Conservation (phyloP, 176 grass and related monocot genomes). For the Puya raimondii region DNA sequence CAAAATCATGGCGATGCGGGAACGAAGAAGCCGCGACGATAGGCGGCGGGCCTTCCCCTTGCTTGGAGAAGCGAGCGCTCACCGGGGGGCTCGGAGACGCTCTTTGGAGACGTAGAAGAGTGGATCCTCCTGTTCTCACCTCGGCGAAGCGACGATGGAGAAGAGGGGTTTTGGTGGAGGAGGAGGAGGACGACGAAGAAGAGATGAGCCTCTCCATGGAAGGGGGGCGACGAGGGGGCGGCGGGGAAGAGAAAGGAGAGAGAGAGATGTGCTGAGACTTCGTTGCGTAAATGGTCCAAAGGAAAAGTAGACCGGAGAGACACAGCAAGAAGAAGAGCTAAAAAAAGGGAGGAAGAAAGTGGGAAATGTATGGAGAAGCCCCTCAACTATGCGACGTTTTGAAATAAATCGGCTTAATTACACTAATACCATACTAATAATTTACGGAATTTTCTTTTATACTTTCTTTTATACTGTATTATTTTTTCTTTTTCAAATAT, state of each 20-base stretch:
- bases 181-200: conserved; percentile 10
- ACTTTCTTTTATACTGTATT: too few relatives aligned
- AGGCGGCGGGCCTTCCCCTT: conserved; percentile 1
- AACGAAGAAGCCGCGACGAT: not conserved
- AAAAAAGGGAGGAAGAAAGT: too few relatives aligned
- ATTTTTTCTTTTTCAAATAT: too few relatives aligned
- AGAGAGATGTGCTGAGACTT: not conserved
- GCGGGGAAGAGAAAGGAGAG: not conserved
- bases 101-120: not conserved
- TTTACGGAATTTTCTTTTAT: too few relatives aligned
- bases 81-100: not conserved
- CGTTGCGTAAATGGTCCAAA: too few relatives aligned
- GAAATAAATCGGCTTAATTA: too few relatives aligned
- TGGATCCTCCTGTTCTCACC: not conserved
- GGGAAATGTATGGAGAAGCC: too few relatives aligned
- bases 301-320: too few relatives aligned
- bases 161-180: conserved; percentile 6
- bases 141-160: conserved; percentile 7
- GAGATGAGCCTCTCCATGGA: conserved; percentile 31
- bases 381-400: too few relatives aligned
- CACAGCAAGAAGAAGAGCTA: too few relatives aligned
- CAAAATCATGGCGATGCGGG: not conserved
- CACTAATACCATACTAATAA: too few relatives aligned
- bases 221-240: conserved; percentile 2
- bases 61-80: conserved; percentile 13